These are phyloP conservation scores for Elsinoe necatrix DNA, from an alignment of 2,329 filamentous ascomycete species.

Conservation along the genomic window DNA sequence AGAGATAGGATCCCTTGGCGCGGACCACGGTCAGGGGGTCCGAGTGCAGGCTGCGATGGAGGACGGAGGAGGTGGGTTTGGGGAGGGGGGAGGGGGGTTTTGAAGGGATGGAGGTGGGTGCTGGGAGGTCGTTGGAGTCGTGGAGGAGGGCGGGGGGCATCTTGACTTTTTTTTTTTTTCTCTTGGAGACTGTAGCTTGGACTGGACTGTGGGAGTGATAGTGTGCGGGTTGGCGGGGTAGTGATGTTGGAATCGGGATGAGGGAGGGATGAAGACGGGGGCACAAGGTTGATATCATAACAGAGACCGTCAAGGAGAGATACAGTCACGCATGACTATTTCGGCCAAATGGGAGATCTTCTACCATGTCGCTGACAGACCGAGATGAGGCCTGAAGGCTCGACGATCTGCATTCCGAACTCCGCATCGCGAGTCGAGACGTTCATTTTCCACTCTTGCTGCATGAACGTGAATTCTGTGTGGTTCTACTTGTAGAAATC, in stretches of 20 bases:
- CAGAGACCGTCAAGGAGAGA: neutral
- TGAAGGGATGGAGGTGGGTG: neutral
- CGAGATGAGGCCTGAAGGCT: neutral
- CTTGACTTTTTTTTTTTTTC: no score
- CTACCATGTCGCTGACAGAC: neutral
- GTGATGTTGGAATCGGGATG: no score
- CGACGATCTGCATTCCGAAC: neutral
- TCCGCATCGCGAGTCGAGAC: neutral
- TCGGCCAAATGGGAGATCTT: no score
- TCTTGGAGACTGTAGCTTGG: no score
- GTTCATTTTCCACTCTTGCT: no score
- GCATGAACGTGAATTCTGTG: no score
- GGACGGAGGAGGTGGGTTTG: slow-evolving; percentile 30
- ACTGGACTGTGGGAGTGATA: no score
- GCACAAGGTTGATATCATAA: no score
- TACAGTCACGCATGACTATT: no score
- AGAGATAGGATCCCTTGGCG: slow-evolving; percentile 45
- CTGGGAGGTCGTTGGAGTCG: neutral
- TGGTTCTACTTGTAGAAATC: no score
- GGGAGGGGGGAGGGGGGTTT: neutral
- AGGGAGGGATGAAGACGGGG: neutral
- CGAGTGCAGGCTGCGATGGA: slow-evolving; percentile 45
- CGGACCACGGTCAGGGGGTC: slow-evolving; percentile 41
- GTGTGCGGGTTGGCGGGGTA: no score
- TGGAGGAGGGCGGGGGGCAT: neutral